phyloP scores from a whole-genome alignment of 73 alveolate species.

The Uronychia binucleata region DNA sequence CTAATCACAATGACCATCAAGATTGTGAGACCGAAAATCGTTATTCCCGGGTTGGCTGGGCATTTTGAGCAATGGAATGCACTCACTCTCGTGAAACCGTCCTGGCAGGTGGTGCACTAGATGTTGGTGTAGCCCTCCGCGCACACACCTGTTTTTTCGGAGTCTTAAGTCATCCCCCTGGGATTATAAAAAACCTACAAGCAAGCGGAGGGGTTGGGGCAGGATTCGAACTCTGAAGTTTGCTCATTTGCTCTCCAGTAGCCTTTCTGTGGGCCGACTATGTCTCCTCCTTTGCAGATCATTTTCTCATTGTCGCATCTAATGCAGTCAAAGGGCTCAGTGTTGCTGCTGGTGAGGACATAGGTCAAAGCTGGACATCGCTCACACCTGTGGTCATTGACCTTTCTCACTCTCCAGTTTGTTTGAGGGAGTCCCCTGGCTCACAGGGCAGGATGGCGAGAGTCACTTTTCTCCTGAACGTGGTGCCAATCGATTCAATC shows the following conservation, averaged over 20 bases:
- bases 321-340: not conserved
- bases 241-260: not conserved
- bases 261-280: not conserved
- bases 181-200: not conserved
- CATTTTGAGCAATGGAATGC: not conserved
- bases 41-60: not conserved
- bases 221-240: not conserved
- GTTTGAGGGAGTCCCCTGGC: not conserved
- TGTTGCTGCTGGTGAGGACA: not conserved
- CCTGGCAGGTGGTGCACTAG: not conserved
- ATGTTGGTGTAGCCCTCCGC: not conserved
- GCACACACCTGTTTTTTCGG: not conserved
- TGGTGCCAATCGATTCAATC: not conserved
- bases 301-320: not conserved
- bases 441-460: not conserved
- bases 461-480: not conserved
- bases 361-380: not conserved
- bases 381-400: too few species aligned
- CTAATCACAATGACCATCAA: not conserved
- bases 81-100: not conserved
- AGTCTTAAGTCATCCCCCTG: not conserved
- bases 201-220: not conserved
- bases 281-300: not conserved
- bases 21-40: not conserved
- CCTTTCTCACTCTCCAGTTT: not conserved